Base-by-base conservation (phyloP, 805 yeast genomes). In the Pichia cabralensis region DNA sequence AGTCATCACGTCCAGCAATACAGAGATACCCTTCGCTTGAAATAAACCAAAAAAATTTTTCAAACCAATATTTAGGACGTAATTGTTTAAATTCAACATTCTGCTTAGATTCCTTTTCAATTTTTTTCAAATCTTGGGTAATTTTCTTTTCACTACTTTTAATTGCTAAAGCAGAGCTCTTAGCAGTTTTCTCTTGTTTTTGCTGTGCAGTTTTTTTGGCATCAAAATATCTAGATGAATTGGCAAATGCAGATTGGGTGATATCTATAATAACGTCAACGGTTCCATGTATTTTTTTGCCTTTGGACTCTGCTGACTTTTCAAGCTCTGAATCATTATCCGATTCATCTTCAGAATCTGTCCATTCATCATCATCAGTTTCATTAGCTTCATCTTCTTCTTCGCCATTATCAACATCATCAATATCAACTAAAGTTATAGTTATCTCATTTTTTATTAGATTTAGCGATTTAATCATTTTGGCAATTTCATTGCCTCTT, bases 1-100 rank as follows among this genome's bases (percentile, higher is more conserved):
- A 54, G 16, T 67, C 71, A 52, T 92, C 96, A 43, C 85, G 74
- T 2, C 96, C 97, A 30, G 88, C 85, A 35, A 92, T 56, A 39
- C 94, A 81, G 32, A 92, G 60, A 50, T 81, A 86, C 0, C 92
- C 88, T 51, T 89, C 97, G 44, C 79, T 76, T 0, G 96, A 73
- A n/a, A 88, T 64, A 50, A 92, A 92, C 98, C 98, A 92, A 49
- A 68, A 75, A 55, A 79, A 89, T 56, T 89, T 92, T 53, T 92
- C 98, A 61, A 92, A 92, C 83, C 96, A 88, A 52, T 65, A 78
- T 30, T 84, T 85, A 5, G 71, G 65, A 30, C 96, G 69, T 22
- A 81, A 61, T 25, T 71, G 74, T 41, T 71, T 76, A 37, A 80
- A 59, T 19, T 50, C 58, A 16, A 47, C 43, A 5, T 64, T 65